Evolutionary conservation across 176 grass and related monocot species (phyloP).

Genomic region (Avena sativa): DNA sequence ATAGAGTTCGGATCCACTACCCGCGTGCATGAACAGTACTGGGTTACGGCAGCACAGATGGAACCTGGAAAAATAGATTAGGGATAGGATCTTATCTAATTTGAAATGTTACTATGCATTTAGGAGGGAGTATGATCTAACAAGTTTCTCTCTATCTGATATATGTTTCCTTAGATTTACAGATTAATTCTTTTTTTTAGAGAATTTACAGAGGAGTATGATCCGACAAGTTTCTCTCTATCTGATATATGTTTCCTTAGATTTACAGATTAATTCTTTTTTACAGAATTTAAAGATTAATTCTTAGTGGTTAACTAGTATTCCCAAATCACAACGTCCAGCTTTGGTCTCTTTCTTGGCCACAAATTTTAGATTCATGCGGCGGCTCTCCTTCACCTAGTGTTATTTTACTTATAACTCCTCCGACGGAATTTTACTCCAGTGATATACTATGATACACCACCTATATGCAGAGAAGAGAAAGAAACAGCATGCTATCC

Average conservation of each 20-base stretch:
- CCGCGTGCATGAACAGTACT: background rate
- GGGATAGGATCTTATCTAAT: background rate
- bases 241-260: background rate
- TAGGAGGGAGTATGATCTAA: background rate
- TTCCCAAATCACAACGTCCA: background rate
- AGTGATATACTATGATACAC: background rate
- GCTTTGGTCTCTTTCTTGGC: background rate
- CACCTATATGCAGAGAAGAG: background rate
- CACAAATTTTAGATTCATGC: background rate
- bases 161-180: background rate
- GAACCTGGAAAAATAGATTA: slow-evolving; percentile 3
- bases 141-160: background rate
- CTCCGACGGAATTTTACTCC: background rate
- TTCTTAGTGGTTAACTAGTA: background rate
- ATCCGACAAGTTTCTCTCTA: background rate
- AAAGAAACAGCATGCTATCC: background rate
- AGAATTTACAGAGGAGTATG: background rate
- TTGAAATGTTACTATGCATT: background rate
- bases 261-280: background rate
- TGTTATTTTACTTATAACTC: slow-evolving; percentile 5
- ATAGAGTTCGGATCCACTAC: background rate
- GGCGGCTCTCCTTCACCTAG: background rate
- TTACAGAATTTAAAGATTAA: background rate
- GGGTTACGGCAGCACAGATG: slow-evolving; percentile 2
- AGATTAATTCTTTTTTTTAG: background rate